phyloP scores from a whole-genome alignment of 331 rosid species.

The Malus hybrid region DNA sequence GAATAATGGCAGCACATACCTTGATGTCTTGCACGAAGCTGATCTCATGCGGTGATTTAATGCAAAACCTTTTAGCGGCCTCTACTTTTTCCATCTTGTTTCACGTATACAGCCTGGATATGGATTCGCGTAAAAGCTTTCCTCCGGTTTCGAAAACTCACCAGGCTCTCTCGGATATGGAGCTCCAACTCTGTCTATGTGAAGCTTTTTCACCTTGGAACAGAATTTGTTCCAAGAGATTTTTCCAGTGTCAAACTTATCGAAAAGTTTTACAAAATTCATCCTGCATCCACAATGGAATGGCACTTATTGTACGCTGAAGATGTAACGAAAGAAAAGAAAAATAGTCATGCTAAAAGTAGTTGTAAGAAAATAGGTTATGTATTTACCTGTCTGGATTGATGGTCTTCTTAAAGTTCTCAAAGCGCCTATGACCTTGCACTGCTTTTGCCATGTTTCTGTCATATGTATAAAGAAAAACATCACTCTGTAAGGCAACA shows the following conservation, averaged over 20 bases:
- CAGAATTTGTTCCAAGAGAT: slow-evolving; percentile 82
- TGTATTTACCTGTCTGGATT: slow-evolving; percentile 82
- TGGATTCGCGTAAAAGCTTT: slow-evolving; percentile 94
- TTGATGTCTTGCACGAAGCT: slow-evolving; percentile 17
- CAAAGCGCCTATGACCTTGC: slow-evolving; percentile 95
- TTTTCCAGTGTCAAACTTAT: slow-evolving; percentile 67
- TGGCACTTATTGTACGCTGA: slow-evolving; percentile 2
- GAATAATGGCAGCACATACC: slow-evolving; percentile 2
- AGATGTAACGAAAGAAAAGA: neutral
- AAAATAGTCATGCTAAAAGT: neutral
- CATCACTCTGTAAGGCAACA: slow-evolving; percentile 91
- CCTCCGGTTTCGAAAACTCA: slow-evolving; percentile 90
- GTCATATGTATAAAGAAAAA: slow-evolving; percentile 83
- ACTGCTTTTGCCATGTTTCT: slow-evolving; percentile 99
- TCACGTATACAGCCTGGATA: slow-evolving; percentile 84
- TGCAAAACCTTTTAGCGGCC: neutral
- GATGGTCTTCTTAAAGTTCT: slow-evolving; percentile 87
- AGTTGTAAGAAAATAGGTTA: slow-evolving; percentile 7
- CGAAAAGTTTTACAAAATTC: slow-evolving; percentile 83
- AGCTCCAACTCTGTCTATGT: slow-evolving; percentile 56
- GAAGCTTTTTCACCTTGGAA: slow-evolving; percentile 72
- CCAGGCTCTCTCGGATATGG: slow-evolving; percentile 73
- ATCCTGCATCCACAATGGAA: slow-evolving; percentile 50
- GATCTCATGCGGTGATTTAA: neutral
- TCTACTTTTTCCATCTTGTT: slow-evolving; percentile 24